Evolutionary conservation across 2,329 filamentous ascomycete species (phyloP), one percentile per base, ranked within the genome.

Genomic region (Arthrobotrys iridis): DNA sequence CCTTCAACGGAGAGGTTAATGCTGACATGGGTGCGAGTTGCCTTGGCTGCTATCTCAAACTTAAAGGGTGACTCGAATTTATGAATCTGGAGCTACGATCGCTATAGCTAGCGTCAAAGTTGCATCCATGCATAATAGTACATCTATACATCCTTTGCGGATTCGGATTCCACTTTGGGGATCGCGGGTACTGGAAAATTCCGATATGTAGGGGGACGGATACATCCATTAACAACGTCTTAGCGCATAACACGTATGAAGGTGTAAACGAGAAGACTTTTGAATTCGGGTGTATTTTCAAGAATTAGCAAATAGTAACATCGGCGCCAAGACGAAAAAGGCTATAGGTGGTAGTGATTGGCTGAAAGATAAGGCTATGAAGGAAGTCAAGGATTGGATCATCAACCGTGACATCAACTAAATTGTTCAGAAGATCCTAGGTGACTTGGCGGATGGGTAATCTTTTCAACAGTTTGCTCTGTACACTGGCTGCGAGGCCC

Each of bases 41-140:
- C 22, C 15, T 68, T 22, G 64, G 64, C n/a, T 68, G 64, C 20
- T 68, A 59, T 26, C 43, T 68, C 6, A 20, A 43, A 20, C 43
- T 68, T 18, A 30, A 55, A 15, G 50, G 50, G 3, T 28, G 50
- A 1, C 26, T 37, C n/a, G 50, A 30, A 4, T 55, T 55, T 30
- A 55, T 22, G 50, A 30, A 4, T 55, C 37, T 30, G 37, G 37
- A 22, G 50, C 50, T 30, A 55, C 50, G 4, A 55, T 55, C 18
- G 35, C 50, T 15, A 15, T 28, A 55, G 18, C 37, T 13, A 55
- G 37, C 11, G 50, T 59, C 35, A 20, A 43, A 28, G 35, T 33
- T 10, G 55, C 41, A 30, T 41, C 43, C n/a, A 41, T 6, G 6
- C 33, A 37, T 37, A 13, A 6, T 37, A 13, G 33, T 37, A 37